Conservation (phyloP, 2,329 filamentous ascomycete species). For the Trichoderma arundinaceum region DNA sequence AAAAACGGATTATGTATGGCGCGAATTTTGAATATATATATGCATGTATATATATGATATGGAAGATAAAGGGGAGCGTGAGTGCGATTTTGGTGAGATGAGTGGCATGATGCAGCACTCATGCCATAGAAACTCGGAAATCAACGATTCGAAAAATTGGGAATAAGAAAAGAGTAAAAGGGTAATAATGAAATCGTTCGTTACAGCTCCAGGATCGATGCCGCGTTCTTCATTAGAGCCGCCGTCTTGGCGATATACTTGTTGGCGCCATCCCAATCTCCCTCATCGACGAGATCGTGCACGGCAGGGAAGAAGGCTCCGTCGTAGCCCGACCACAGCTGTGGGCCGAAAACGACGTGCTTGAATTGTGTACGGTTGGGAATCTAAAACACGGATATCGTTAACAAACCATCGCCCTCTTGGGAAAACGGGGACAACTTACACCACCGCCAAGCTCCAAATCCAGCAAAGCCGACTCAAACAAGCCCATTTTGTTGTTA, state of each 20-base stretch:
- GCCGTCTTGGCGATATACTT: constrained; percentile 74
- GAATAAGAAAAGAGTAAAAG: constrained; percentile 35
- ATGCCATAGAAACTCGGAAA: neutral
- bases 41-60: neutral
- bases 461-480: constrained; percentile 86
- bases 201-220: constrained; percentile 43
- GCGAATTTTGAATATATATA: constrained; percentile 14
- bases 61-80: neutral
- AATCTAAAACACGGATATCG: constrained; percentile 56
- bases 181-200: neutral
- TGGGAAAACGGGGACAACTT: constrained; percentile 52
- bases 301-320: constrained; percentile 68
- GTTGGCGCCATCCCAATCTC: constrained; percentile 73
- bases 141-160: constrained; percentile 5
- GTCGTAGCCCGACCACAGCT: constrained; percentile 66
- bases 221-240: constrained; percentile 67
- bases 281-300: constrained; percentile 74
- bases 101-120: neutral
- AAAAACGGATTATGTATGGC: constrained; percentile 11
- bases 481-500: constrained; percentile 78
- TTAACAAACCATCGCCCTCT: neutral
- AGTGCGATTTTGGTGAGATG: constrained; percentile 3
- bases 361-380: constrained; percentile 92
- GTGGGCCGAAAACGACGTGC: constrained; percentile 86
- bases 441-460: constrained; percentile 73